Conservation (phyloP, 2,329 filamentous ascomycete genomes). For the Phaeomoniella chlamydospora region DNA sequence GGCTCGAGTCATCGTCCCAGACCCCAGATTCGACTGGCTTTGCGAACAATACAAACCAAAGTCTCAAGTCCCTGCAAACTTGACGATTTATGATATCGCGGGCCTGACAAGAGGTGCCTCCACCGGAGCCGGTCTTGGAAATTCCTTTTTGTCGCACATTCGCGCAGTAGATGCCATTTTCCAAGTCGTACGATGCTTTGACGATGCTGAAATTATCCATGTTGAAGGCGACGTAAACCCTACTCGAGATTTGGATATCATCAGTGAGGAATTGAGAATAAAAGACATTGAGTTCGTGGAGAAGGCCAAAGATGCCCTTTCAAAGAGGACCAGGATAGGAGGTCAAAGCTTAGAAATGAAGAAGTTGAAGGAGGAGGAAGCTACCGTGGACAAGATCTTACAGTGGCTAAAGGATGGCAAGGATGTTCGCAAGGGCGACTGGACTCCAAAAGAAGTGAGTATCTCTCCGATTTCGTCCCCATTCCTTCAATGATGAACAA, state of each 20-base stretch:
- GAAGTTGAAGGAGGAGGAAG: conserved; percentile 89
- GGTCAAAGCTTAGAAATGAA: conserved; percentile 96
- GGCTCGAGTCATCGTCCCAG: conserved; percentile 90
- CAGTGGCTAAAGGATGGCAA: conserved; percentile 74
- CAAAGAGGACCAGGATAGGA: conserved; percentile 89
- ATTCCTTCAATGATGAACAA: conserved; percentile 80
- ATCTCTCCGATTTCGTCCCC: conserved; percentile 9
- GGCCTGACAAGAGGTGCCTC: conserved; percentile 92
- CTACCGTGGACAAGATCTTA: conserved; percentile 81
- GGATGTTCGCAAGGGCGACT: conserved; percentile 81
- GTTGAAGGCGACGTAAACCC: conserved; percentile 98
- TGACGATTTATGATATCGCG: conserved; percentile 98
- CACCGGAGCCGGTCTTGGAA: conserved; percentile 92
- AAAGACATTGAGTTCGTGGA: conserved; percentile 98
- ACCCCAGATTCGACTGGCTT: conserved; percentile 92
- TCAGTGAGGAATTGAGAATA: conserved; percentile 87
- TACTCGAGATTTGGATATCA: conserved; percentile 84
- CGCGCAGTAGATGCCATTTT: conserved; percentile 97
- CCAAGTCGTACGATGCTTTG: conserved; percentile 92
- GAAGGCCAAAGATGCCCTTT: conserved; percentile 80
- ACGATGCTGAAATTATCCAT: conserved; percentile 98
- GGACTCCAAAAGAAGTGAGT: conserved; percentile 89
- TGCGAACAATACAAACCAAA: conserved; percentile 96
- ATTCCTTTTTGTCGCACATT: conserved; percentile 96
- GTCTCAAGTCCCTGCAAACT: conserved; percentile 87